These are phyloP conservation scores for Crithidia thermophila DNA, from an alignment of 208 protist genomes.

Conservation along the genomic window DNA sequence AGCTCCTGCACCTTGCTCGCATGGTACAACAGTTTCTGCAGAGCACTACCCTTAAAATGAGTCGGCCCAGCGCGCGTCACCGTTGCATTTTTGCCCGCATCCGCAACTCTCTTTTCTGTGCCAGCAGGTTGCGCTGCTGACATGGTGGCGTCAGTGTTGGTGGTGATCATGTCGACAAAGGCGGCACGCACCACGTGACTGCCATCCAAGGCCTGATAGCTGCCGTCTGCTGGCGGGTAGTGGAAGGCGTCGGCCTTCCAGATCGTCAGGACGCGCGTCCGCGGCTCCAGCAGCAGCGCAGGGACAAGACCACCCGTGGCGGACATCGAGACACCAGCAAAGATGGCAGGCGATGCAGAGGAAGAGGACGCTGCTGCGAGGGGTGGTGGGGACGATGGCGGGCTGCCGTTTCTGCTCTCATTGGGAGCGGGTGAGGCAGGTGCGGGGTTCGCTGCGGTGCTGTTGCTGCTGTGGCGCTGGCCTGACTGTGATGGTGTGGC, in stretches of 20 bases:
- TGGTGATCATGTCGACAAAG: conserved; percentile 37
- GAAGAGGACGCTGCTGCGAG: not conserved
- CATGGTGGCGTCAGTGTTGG: no score
- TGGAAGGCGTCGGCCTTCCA: conserved; percentile 67
- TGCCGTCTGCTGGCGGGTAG: conserved; percentile 45
- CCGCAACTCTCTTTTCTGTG: not conserved
- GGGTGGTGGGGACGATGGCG: not conserved
- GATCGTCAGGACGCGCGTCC: conserved; percentile 41
- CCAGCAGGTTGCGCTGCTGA: not conserved
- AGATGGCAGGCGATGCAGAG: conserved; percentile 9
- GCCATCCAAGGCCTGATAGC: conserved; percentile 51
- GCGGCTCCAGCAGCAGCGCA: conserved; percentile 52
- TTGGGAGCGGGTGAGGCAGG: no score
- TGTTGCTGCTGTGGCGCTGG: no score
- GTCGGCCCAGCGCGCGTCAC: no score
- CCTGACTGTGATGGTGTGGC: no score
- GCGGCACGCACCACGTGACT: conserved; percentile 25
- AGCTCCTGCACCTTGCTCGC: conserved; percentile 37
- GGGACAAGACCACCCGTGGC: conserved; percentile 28
- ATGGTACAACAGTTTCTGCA: conserved; percentile 33
- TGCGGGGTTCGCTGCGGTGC: no score
- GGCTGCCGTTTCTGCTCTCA: not conserved
- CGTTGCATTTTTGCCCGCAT: no score
- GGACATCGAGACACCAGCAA: conserved; percentile 11
- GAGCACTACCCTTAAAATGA: conserved; percentile 10